Percentiles rank a stretch among this genome's conserved stretches.
Evolutionary conservation across 352 stramenopile genomes (phyloP).

Genomic region (Phytopythium boreale): DNA sequence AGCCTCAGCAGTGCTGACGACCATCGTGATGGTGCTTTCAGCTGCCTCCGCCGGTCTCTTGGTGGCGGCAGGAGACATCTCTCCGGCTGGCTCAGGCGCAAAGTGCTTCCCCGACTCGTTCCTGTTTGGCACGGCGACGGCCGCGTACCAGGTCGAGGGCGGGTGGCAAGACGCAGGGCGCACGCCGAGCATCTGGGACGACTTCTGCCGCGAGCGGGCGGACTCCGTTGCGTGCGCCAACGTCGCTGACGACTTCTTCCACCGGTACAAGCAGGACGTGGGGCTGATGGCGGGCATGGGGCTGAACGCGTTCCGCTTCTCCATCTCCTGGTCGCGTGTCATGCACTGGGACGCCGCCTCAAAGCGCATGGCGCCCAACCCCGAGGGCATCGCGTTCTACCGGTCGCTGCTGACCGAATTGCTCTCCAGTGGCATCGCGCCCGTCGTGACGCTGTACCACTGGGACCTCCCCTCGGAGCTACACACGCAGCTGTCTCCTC

Average conservation of each 20-base stretch:
- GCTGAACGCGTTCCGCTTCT: conserved; percentile 92
- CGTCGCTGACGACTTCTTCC: conserved; percentile 91
- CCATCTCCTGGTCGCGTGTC: conserved; percentile 89
- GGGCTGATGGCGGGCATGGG: conserved; percentile 88
- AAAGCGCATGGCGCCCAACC: conserved; percentile 62
- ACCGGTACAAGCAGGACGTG: conserved; percentile 89
- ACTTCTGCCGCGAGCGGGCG: conserved; percentile 61
- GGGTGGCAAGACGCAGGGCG: conserved; percentile 66
- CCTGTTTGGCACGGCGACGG: conserved; percentile 80
- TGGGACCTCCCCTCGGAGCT: conserved; percentile 92
- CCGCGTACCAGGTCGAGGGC: conserved; percentile 92
- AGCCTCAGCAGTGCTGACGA: not conserved
- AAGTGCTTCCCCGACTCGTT: conserved; percentile 59
- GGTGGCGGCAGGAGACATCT: too few species aligned
- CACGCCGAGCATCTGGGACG: conserved; percentile 90
- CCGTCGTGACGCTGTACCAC: conserved; percentile 92
- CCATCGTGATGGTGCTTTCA: conserved; percentile 5
- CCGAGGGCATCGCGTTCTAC: conserved; percentile 89
- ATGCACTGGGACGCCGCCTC: conserved; percentile 64
- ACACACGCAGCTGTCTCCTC: conserved; percentile 58
- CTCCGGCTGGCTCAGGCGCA: conserved; percentile 5
- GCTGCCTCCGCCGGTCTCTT: conserved; percentile 1
- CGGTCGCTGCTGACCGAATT: conserved; percentile 86
- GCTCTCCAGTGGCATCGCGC: conserved; percentile 67
- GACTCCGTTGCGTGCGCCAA: conserved; percentile 72